Conservation (phyloP, 257 asterid species). For the Solanum bulbocastanum region DNA sequence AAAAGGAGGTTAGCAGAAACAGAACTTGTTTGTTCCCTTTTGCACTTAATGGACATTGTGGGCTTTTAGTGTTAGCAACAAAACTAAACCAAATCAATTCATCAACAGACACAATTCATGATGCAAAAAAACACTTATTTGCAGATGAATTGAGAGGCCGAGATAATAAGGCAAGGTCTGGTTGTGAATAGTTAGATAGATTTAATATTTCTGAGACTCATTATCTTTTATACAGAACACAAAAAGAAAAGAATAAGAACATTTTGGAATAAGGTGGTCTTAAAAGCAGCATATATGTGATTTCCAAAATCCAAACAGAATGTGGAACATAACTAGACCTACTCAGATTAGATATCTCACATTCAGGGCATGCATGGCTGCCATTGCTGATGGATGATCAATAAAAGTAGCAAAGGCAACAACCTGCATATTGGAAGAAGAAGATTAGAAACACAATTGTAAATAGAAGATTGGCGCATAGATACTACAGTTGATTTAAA, state of each 20-base stretch:
- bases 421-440: slow-evolving; percentile 39
- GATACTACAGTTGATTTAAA: not conserved
- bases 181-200: not conserved
- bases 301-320: not conserved
- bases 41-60: not conserved
- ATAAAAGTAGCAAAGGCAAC: slow-evolving; percentile 95
- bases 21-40: not conserved
- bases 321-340: not conserved
- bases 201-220: not conserved
- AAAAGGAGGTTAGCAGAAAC: not conserved
- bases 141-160: not conserved
- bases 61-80: not conserved
- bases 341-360: slow-evolving; percentile 34
- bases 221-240: not conserved
- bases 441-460: not conserved
- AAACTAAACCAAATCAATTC: not conserved
- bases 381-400: slow-evolving; percentile 83
- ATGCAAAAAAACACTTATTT: not conserved
- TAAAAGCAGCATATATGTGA: not conserved
- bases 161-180: not conserved
- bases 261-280: not conserved
- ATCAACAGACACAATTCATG: not conserved
- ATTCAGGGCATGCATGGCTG: slow-evolving; percentile 71
- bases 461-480: not conserved
- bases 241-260: not conserved